Percentiles rank a stretch among this genome's conserved stretches.
Conservation (phyloP, 2,329 filamentous ascomycete genomes). For the Calonectria leucothoes region DNA sequence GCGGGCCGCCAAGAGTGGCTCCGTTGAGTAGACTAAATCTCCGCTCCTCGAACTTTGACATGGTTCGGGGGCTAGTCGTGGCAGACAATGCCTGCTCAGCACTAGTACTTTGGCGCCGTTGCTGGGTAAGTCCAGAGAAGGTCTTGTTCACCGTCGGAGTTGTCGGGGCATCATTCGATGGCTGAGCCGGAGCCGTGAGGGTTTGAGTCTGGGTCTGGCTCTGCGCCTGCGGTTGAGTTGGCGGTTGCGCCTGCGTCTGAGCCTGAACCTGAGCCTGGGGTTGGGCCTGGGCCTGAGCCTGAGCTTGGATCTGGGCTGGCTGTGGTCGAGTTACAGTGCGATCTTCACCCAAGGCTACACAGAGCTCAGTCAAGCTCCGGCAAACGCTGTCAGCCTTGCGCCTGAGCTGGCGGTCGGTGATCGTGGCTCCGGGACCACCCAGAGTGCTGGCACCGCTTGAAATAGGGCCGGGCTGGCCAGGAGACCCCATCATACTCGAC, state of each 20-base stretch:
- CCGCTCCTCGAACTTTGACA: slow-evolving; percentile 66
- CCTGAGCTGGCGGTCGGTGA: slow-evolving; percentile 85
- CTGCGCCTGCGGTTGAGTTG: slow-evolving; percentile 47
- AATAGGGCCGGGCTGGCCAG: slow-evolving; percentile 75
- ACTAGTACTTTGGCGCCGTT: slow-evolving; percentile 56
- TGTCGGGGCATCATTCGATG: slow-evolving; percentile 42
- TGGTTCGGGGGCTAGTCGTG: slow-evolving; percentile 55
- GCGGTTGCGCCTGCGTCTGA: slow-evolving; percentile 26
- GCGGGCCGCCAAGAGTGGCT: slow-evolving; percentile 59
- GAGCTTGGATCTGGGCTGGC: slow-evolving; percentile 44
- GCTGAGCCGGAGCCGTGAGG: slow-evolving; percentile 28
- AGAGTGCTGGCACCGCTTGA: slow-evolving; percentile 75
- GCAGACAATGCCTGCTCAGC: slow-evolving; percentile 54
- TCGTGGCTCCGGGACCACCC: slow-evolving; percentile 58
- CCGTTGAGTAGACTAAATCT: slow-evolving; percentile 60
- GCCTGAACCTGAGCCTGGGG: slow-evolving; percentile 25
- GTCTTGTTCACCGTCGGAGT: slow-evolving; percentile 61
- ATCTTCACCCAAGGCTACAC: slow-evolving; percentile 82
- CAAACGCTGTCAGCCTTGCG: slow-evolving; percentile 95
- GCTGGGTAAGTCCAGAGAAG: slow-evolving; percentile 47
- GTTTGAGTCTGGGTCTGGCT: slow-evolving; percentile 28
- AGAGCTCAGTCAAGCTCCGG: slow-evolving; percentile 91
- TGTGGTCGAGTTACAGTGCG: slow-evolving; percentile 49
- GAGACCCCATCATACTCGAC: slow-evolving; percentile 80
- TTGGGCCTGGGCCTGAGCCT: slow-evolving; percentile 36